Base-by-base conservation (phyloP, 2,329 filamentous ascomycete genomes). In the Aspergillus sp. region DNA sequence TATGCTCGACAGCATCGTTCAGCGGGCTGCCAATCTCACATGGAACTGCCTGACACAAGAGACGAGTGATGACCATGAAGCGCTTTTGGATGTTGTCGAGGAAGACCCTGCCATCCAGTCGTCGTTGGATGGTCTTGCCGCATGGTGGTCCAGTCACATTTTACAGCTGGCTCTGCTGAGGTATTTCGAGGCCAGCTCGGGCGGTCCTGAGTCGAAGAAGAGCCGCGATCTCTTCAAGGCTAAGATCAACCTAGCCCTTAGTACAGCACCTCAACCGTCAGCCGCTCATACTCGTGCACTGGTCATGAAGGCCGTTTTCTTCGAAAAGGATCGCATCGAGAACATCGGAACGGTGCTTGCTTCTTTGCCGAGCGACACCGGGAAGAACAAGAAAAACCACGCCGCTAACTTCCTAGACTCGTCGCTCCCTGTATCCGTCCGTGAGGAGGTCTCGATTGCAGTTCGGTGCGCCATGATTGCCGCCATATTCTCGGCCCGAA, bases 21-120 rank as follows among this genome's bases (percentile, higher is more conserved):
- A 94, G 66, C 82, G 89, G 46, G 88, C 88, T 1, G 87, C 91
- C 64, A 95, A 94, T 62, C 75, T 96, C 10, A 88, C 89, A 2
- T 95, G 89, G 80, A 93, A 95, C 66, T 78, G 80, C 48, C 81
- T 83, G 4, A 91, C 85, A 0, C 81, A 82, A 2, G 74, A 86
- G 57, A 81, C 83, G 29, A 77, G 82, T 0, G 70, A 75, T 39
- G 73, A 77, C 3, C 73, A 76, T 26, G 84, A 87, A 52, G 81
- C 84, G 44, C 81, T 86, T 42, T 85, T 94, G 76, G 86, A 94
- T 61, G 77, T 80, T 4, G 88, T 95, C 1, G 86, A 93, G 3
- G 86, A 93, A 49, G 91, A 96, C 59, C 80, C 81, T 44, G 84
- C 88, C 2, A 86, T 96, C 50, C 81, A 86, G 44, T 93, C 88